Evolutionary conservation across 371 early-diverging fungal genomes (phyloP).

Genomic region (Amoeboaphelidium protococcarum): DNA sequence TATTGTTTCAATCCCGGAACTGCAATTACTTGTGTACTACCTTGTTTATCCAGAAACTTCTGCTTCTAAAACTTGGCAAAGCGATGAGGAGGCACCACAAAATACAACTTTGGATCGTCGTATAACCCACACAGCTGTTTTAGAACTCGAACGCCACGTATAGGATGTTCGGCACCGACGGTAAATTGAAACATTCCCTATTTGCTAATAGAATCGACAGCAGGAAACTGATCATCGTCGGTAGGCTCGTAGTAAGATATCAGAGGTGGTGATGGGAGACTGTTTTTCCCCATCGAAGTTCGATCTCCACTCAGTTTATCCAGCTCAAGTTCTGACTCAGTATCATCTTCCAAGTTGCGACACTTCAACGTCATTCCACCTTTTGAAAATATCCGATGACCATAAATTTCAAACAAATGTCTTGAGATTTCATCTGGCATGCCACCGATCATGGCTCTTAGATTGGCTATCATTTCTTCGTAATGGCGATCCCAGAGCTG

Average conservation of each 20-base stretch:
- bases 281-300: slow-evolving; percentile 4
- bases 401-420: slow-evolving; percentile 8
- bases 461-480: slow-evolving; percentile 8
- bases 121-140: slow-evolving; percentile 5
- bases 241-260: slow-evolving; percentile 8
- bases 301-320: slow-evolving; percentile 2
- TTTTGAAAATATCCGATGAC: slow-evolving; percentile 8
- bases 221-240: slow-evolving; percentile 8
- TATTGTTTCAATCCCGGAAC: too few relatives aligned
- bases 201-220: slow-evolving; percentile 7
- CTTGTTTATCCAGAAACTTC: too few relatives aligned
- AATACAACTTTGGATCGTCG: slow-evolving; percentile 7
- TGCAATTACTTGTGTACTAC: too few relatives aligned
- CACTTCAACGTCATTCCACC: too few relatives aligned
- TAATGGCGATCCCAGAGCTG: slow-evolving; percentile 8
- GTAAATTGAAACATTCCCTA: too few relatives aligned
- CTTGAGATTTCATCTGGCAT: slow-evolving; percentile 7
- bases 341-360: slow-evolving; percentile 3
- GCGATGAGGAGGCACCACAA: slow-evolving; percentile 10
- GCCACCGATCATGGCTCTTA: slow-evolving; percentile 8
- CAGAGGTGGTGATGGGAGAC: slow-evolving; percentile 6
- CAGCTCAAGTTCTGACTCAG: too few relatives aligned
- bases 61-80: too few relatives aligned
- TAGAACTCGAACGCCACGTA: slow-evolving; percentile 7
- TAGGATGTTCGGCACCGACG: slow-evolving; percentile 6